Evolutionary conservation across 352 stramenopile species (phyloP).

Genomic region (Globisporangium parvum): DNA sequence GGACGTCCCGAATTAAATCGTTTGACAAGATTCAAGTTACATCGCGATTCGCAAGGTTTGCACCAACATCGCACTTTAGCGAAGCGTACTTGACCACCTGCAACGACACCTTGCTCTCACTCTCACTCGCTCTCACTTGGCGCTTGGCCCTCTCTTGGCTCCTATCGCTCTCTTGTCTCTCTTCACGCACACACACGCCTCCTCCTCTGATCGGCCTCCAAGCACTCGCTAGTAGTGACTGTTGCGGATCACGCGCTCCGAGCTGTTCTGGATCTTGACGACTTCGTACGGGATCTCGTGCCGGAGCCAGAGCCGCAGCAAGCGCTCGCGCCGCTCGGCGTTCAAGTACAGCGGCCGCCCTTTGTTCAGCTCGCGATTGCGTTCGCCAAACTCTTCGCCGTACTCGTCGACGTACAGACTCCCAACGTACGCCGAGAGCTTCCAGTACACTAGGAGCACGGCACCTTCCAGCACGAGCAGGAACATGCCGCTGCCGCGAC

Average conservation of each 20-base stretch:
- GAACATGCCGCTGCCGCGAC: conserved; percentile 77
- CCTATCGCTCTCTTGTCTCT: background rate
- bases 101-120: too few species aligned
- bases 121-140: background rate
- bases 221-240: conserved; percentile 64
- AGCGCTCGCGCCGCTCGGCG: conserved; percentile 52
- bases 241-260: conserved; percentile 83
- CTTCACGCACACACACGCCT: background rate
- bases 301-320: conserved; percentile 69
- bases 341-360: conserved; percentile 79
- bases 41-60: too few species aligned
- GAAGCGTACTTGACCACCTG: too few species aligned
- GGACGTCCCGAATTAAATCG: too few species aligned
- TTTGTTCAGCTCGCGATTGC: conserved; percentile 76
- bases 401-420: conserved; percentile 87
- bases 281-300: conserved; percentile 86
- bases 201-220: conserved; percentile 1
- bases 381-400: conserved; percentile 83
- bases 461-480: conserved; percentile 77
- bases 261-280: conserved; percentile 86
- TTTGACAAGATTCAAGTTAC: too few species aligned
- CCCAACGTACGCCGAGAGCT: conserved; percentile 75
- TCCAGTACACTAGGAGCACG: conserved; percentile 84
- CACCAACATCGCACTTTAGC: too few species aligned
- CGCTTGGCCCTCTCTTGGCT: too few species aligned